A percentile compares a stretch with the other conserved stretches of the same genome.
These are phyloP conservation scores for Macrolepiota dolichaula DNA, from an alignment of 768 basidiomycete genomes.

Conservation along the genomic window DNA sequence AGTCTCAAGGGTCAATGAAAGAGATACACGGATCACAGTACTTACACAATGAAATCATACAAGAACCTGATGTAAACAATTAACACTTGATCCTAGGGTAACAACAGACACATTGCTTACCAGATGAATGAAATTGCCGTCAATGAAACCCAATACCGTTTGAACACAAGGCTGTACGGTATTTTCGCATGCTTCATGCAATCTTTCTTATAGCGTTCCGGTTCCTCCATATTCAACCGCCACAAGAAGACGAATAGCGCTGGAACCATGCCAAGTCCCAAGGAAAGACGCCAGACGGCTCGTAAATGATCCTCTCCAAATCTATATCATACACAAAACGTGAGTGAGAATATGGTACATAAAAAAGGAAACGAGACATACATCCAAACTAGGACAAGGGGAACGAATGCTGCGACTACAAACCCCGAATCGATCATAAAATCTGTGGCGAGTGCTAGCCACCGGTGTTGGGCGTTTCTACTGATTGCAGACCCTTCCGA, in stretches of 20 bases:
- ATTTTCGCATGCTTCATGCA: constrained; percentile 75
- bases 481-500: constrained; percentile 78
- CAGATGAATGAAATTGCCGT: constrained; percentile 75
- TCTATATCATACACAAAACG: constrained; percentile 28
- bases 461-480: constrained; percentile 79
- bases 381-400: constrained; percentile 89
- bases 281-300: constrained; percentile 83
- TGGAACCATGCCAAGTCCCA: constrained; percentile 82
- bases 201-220: constrained; percentile 66
- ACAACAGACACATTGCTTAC: constrained; percentile 29
- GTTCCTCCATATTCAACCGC: constrained; percentile 84
- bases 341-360: neutral
- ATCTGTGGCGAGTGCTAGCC: constrained; percentile 86
- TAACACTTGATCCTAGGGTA: neutral
- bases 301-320: constrained; percentile 78
- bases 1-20: neutral
- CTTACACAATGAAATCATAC: constrained; percentile 76
- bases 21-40: constrained; percentile 11
- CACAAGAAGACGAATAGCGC: constrained; percentile 81
- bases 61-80: constrained; percentile 47
- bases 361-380: constrained; percentile 29
- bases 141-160: constrained; percentile 76
- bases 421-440: constrained; percentile 86
- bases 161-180: constrained; percentile 74
- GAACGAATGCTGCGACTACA: constrained; percentile 76